These are phyloP conservation scores for Boechera divaricarpa DNA, from an alignment of 345 rosid genomes.

Conservation along the genomic window DNA sequence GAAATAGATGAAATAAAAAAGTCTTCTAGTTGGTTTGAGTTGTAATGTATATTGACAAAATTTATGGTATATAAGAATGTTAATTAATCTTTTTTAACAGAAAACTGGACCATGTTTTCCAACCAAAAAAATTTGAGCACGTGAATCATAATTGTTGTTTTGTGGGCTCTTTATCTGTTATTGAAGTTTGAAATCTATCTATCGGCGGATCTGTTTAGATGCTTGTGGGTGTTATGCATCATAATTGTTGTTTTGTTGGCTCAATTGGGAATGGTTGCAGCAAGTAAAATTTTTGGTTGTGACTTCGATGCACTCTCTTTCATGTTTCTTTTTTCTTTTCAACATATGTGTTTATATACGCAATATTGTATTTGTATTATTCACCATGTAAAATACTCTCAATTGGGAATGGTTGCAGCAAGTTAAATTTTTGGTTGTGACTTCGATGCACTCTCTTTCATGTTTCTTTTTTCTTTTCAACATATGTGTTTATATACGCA, in stretches of 20 bases:
- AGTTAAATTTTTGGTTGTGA: background rate
- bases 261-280: background rate
- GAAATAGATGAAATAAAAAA: background rate
- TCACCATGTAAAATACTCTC: background rate
- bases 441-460: conserved; percentile 4
- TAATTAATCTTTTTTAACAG: background rate
- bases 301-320: background rate
- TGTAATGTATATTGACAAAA: background rate
- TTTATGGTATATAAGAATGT: background rate
- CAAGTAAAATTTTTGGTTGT: background rate
- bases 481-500: background rate
- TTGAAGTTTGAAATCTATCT: background rate
- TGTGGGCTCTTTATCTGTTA: background rate
- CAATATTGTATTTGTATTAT: background rate
- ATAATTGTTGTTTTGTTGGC: background rate
- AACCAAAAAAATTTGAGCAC: background rate
- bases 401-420: background rate
- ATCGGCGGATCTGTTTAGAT: background rate
- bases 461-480: conserved; percentile 10
- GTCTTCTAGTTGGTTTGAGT: background rate
- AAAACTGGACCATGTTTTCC: background rate
- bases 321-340: conserved; percentile 11
- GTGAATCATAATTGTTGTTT: background rate
- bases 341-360: background rate
- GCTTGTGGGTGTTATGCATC: background rate